phyloP scores from a whole-genome alignment of 2,329 filamentous ascomycete species.

The Alternaria gaisen region DNA sequence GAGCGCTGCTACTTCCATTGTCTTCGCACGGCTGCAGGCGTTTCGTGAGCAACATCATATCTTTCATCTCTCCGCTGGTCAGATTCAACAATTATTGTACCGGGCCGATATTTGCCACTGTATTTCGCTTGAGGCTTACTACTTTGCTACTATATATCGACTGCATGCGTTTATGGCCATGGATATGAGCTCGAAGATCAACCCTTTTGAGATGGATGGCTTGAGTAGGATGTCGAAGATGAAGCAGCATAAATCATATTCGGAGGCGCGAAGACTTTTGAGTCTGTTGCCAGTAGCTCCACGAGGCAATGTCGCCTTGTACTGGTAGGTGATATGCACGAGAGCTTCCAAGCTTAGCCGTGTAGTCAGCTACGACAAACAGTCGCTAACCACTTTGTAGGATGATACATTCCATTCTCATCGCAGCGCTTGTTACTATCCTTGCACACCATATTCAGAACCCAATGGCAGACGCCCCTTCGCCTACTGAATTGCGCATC shows the following conservation, averaged over 20 bases:
- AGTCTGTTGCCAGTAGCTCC: slow-evolving; percentile 29
- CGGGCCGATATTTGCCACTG: slow-evolving; percentile 36
- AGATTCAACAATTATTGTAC: slow-evolving; percentile 37
- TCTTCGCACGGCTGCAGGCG: slow-evolving; percentile 21
- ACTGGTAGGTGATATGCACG: slow-evolving; percentile 25
- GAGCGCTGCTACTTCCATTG: slow-evolving; percentile 2
- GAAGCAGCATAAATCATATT: slow-evolving; percentile 24
- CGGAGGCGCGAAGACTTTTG: slow-evolving; percentile 29
- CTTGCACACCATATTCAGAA: slow-evolving; percentile 31
- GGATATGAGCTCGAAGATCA: slow-evolving; percentile 23
- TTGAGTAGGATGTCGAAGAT: slow-evolving; percentile 23
- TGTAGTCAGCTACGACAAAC: not conserved
- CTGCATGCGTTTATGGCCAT: slow-evolving; percentile 27
- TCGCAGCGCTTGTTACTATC: slow-evolving; percentile 34
- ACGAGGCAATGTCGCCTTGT: slow-evolving; percentile 31
- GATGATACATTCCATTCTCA: slow-evolving; percentile 19
- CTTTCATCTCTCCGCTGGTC: slow-evolving; percentile 24
- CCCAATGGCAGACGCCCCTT: slow-evolving; percentile 7
- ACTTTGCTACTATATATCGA: slow-evolving; percentile 37
- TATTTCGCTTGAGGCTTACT: slow-evolving; percentile 31
- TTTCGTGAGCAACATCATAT: slow-evolving; percentile 32
- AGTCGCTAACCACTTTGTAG: slow-evolving; percentile 8
- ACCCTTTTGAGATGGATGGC: slow-evolving; percentile 30
- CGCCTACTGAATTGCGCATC: slow-evolving; percentile 13
- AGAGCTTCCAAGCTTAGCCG: not conserved